Evolutionary conservation across 441 rosid species (phyloP).

Genomic region (Gossypium schwendimanii): DNA sequence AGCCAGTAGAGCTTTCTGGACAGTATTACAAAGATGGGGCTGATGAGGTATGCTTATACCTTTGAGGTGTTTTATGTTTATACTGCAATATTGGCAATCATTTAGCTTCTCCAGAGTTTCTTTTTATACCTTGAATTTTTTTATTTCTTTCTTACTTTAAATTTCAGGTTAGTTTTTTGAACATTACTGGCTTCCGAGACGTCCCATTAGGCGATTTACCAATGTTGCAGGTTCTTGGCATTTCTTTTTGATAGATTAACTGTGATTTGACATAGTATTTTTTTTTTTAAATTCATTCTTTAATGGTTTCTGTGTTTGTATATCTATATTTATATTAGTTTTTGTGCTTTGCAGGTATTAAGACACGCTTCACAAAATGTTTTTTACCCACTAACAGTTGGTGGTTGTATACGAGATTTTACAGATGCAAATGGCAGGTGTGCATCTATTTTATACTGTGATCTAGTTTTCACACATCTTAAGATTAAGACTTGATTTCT

Average conservation of each 20-base stretch:
- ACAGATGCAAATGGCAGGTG: constrained; percentile 92
- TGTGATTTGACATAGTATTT: not conserved
- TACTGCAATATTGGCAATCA: not conserved
- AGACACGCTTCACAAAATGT: constrained; percentile 83
- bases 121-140: not conserved
- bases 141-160: constrained; percentile 18
- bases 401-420: constrained; percentile 97
- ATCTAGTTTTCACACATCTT: not conserved
- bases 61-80: constrained; percentile 18
- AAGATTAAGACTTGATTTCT: not conserved
- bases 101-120: not conserved
- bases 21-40: constrained; percentile 91
- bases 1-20: constrained; percentile 87
- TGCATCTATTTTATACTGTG: not conserved
- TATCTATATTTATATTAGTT: constrained; percentile 10
- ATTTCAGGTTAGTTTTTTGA: constrained; percentile 81
- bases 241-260: not conserved
- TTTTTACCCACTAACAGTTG: constrained; percentile 91
- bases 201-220: constrained; percentile 95
- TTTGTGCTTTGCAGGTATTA: constrained; percentile 49
- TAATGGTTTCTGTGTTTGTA: not conserved
- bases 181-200: constrained; percentile 89
- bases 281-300: not conserved
- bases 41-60: constrained; percentile 61
- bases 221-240: constrained; percentile 73